Conservation (phyloP, 2,329 filamentous ascomycete species). For the Fusarium humuli region DNA sequence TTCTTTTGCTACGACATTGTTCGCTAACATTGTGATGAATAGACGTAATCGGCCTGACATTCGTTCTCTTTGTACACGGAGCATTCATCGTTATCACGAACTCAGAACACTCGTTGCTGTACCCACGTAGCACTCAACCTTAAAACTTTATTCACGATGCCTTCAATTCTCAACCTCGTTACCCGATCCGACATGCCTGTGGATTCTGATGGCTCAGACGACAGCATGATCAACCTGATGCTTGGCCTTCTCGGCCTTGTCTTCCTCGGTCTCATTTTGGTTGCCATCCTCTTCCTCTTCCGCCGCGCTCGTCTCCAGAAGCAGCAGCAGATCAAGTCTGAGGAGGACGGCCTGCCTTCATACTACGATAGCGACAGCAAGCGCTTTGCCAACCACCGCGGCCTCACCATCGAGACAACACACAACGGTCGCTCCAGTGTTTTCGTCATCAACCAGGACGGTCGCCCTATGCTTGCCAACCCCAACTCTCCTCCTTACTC, state of each 20-base stretch:
- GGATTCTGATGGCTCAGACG: constrained; percentile 57
- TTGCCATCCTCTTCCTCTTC: constrained; percentile 77
- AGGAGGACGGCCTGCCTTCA: constrained; percentile 69
- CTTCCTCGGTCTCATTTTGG: constrained; percentile 75
- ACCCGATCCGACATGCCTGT: constrained; percentile 46
- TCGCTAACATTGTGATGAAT: constrained; percentile 41
- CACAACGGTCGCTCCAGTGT: constrained; percentile 73
- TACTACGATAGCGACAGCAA: constrained; percentile 71
- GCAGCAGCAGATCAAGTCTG: constrained; percentile 54
- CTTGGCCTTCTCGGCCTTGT: constrained; percentile 83
- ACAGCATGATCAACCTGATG: constrained; percentile 79
- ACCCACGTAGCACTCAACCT: constrained; percentile 21
- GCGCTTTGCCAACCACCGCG: constrained; percentile 63
- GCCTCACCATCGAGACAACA: constrained; percentile 69
- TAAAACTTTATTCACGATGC: constrained; percentile 41
- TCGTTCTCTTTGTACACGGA: constrained; percentile 40
- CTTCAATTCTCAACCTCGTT: constrained; percentile 43
- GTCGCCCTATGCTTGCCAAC: constrained; percentile 78
- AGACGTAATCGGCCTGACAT: constrained; percentile 32
- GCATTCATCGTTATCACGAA: constrained; percentile 35
- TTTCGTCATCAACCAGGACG: constrained; percentile 83
- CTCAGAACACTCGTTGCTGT: constrained; percentile 27
- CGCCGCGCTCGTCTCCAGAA: constrained; percentile 70
- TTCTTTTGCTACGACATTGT: constrained; percentile 9
- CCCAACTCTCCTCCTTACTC: constrained; percentile 80